Evolutionary conservation across 1,284 basidiomycete genomes (phyloP), one percentile per base, ranked within the genome.

Genomic region (Microstroma glucosiphilum): DNA sequence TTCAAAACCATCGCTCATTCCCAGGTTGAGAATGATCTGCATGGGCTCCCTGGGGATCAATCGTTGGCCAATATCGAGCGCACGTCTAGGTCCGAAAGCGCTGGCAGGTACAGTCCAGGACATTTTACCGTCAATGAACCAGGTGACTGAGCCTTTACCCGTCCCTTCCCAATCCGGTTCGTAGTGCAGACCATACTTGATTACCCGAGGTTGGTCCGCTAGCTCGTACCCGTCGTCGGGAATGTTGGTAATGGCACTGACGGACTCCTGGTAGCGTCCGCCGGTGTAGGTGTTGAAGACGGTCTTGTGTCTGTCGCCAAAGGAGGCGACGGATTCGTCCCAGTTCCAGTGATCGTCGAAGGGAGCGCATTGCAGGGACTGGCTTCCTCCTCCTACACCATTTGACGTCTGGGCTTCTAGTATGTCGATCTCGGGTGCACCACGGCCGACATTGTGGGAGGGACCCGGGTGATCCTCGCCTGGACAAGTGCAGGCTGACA

Each of bases 391-490:
- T 48, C 75, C 78, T 13, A 63, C 48, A 43, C 67, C 63, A 21
- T 40, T 74, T 86, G 87, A 81, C 84, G 82, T 82, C 69, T 86
- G 83, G 6, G 75, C 72, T 62, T 80, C 77, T 56, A 77, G 69
- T 21, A 80, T 70, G 56, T 80, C 79, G 41, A 80, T 64, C 63
- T 80, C 79, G 7, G 79, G 79, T 9, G 73, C 69, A 3, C 69
- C 68, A 23, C 79, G 73, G 17, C 69, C 79, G 23, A 75, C 72
- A 37, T 73, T 70, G 53, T 57, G 59, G 59, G 70, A 69, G 12
- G 77, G 77, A 0, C 77, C 77, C 0, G 64, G 64, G 41, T 65
- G 64, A 21, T 75, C 75, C 43, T 76, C 62, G 46, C 69, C 69
- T 0, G 67, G 51, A 53, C 77, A 78, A 0, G 76, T 77, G 64